Evolutionary conservation across 208 protist genomes (phyloP).

Genomic region (Phytomonas sp.): DNA sequence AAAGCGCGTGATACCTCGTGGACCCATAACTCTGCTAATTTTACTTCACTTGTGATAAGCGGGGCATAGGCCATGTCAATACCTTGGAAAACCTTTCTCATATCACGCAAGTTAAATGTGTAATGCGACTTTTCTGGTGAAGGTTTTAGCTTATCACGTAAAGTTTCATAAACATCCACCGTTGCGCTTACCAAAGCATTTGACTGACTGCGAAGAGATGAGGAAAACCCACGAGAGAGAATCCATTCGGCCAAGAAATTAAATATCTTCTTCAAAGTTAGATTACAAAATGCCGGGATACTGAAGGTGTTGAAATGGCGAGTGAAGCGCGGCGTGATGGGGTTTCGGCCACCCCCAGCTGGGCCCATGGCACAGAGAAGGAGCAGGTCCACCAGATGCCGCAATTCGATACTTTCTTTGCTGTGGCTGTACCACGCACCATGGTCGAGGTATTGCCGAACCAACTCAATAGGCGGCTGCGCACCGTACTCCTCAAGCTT

Average conservation of each 20-base stretch:
- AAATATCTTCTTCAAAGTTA: constrained; percentile 92
- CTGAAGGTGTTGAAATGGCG: constrained; percentile 93
- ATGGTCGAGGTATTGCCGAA: constrained; percentile 95
- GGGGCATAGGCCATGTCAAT: constrained; percentile 75
- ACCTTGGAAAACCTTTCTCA: constrained; percentile 92
- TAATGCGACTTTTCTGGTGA: constrained; percentile 98
- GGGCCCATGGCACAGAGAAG: constrained; percentile 93
- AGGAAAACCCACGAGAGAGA: constrained; percentile 66
- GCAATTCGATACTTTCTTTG: constrained; percentile 87
- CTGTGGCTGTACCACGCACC: constrained; percentile 94
- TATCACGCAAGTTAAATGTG: constrained; percentile 97
- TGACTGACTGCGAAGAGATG: constrained; percentile 36
- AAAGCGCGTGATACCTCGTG: constrained; percentile 95
- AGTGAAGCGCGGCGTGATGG: constrained; percentile 91
- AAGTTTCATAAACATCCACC: constrained; percentile 89
- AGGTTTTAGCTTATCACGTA: constrained; percentile 91
- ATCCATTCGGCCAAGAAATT: constrained; percentile 86
- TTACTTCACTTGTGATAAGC: constrained; percentile 56
- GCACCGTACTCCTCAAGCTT: constrained; percentile 94
- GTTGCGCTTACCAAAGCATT: constrained; percentile 78
- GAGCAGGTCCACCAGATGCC: constrained; percentile 83
- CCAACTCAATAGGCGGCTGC: constrained; percentile 95
- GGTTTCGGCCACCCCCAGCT: constrained; percentile 92
- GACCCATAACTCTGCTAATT: constrained; percentile 84
- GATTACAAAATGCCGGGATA: constrained; percentile 86